Conservation (phyloP, 805 yeast species). For the Candida railenensis region DNA sequence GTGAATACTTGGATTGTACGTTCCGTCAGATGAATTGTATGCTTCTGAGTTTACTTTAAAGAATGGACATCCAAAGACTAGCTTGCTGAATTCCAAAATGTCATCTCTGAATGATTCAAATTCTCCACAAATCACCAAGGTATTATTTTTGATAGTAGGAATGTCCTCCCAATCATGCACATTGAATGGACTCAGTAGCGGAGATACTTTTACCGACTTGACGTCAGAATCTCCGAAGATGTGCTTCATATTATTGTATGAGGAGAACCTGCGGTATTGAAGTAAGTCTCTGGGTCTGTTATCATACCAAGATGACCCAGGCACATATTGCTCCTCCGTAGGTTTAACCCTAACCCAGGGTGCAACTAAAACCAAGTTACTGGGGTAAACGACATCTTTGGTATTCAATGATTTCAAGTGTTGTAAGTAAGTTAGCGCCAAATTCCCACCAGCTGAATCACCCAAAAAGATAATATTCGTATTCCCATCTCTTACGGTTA, state of each 20-base stretch:
- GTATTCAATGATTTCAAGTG: constrained; percentile 14
- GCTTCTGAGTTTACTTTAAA: not conserved
- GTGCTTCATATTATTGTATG: not conserved
- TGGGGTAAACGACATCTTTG: not conserved
- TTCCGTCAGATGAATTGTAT: not conserved
- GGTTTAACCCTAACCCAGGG: not conserved
- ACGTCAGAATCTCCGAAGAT: not conserved
- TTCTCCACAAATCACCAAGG: not conserved
- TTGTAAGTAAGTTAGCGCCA: constrained; percentile 30
- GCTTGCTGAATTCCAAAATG: not conserved
- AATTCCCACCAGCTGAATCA: constrained; percentile 45
- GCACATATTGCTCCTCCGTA: not conserved
- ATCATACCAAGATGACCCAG: not conserved
- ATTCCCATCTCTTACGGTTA: constrained; percentile 19
- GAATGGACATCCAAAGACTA: not conserved
- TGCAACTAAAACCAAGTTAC: not conserved
- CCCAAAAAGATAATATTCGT: constrained; percentile 35
- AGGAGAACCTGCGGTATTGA: not conserved
- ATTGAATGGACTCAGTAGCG: constrained; percentile 1
- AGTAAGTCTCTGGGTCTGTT: not conserved
- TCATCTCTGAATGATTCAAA: not conserved
- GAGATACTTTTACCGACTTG: not conserved
- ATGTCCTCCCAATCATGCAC: not conserved
- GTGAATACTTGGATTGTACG: not conserved
- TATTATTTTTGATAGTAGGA: not conserved